Base-by-base conservation (phyloP, 2,329 filamentous ascomycete species). In the Fusarium albosuccineum region DNA sequence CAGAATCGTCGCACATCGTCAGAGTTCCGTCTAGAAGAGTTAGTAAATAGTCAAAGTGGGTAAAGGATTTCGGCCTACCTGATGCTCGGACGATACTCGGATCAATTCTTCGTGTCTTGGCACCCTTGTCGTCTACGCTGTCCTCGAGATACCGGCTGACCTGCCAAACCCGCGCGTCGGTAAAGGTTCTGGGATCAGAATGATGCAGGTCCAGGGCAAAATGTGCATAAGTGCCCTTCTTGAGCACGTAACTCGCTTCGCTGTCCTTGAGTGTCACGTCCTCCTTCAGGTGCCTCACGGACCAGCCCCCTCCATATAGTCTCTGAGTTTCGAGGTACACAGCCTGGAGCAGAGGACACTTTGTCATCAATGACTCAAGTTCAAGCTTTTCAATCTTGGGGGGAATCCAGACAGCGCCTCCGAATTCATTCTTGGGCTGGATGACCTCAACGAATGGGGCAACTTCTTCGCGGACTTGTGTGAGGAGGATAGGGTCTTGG, bases 321-420 rank as follows among this genome's bases (percentile, higher is more conserved):
- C 81, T 72, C 46, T 82, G 45, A 0, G 80, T 81, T 62, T 83
- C 81, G 6, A 81, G 64, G 41, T 81, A 81, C 3, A 77, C 73
- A 1, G 79, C 79, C 49, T 80, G 76, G 11, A 83, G 75, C 6
- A 78, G 63, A 5, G 79, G 79, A 51, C 80, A 81, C 9, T 75
- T 73, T 6, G 67, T 69, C 17, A 80, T 46, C 4, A 82, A 61
- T 0, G 73, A 77, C 1, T 82, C 72, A 16, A 81, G 22, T 54
- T 82, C 79, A 7, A 82, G 62, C 9, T 62, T 72, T 42, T 77
- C 73, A 22, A 81, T 61, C 41, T 70, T 62, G 16, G 79, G 72
- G 6, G 79, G 71, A 39, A 79, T 60, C 75, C 77, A 77, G 26
- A 82, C 75, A 3, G 73, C 78, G 5, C 61, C 57, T 6, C 78